Evolutionary conservation across 129 eudicot species (phyloP), one percentile per base, ranked within the genome.

Genomic region (Oenanthe sinensis): DNA sequence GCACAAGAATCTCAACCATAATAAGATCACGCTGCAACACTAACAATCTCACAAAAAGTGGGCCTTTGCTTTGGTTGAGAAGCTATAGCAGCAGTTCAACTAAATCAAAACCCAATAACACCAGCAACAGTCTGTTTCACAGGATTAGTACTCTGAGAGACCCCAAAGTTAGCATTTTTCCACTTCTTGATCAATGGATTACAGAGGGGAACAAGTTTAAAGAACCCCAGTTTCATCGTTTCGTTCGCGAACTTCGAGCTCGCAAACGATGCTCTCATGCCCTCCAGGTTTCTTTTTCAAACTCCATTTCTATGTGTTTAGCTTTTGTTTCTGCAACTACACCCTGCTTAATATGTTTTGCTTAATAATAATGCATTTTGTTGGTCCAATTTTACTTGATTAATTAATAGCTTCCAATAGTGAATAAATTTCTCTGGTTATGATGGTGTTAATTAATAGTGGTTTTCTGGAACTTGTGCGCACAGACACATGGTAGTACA

Each of bases 241-340:
- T 87, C 30, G 50, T 87, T 73, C 90, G 90, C 15, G 79, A 79
- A 20, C 85, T 87, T 14, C 84, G 90, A 2, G 55, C 81, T 81
- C 81, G 84, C 19, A 76, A 79, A 26, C 87, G 85, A 14, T 84
- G 52, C 72, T 54, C 81, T 76, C 90, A 87, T 19, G 90, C 90
- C 22, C 90, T 84, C 50, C 81, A 87, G 90, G 90, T 65, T 65
- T 12, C 20, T 0, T 65, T 65, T 65, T 10, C 0, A 13, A 30
- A 4, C 10, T 26, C 42, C 9, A 13, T 13, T 65, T 30, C 40
- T 19, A 19, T 55, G 2, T n/a, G 0, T 58, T 58, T 24, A 2
- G 15, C 8, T 54, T 22, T 22, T n/a, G n/a, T n/a, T n/a, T n/a
- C n/a, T n/a, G n/a, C n/a, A n/a, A n/a, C n/a, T n/a, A n/a, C n/a